Evolutionary conservation across 108 stramenopile species (phyloP).

Genomic region (Skeletonema costatum): DNA sequence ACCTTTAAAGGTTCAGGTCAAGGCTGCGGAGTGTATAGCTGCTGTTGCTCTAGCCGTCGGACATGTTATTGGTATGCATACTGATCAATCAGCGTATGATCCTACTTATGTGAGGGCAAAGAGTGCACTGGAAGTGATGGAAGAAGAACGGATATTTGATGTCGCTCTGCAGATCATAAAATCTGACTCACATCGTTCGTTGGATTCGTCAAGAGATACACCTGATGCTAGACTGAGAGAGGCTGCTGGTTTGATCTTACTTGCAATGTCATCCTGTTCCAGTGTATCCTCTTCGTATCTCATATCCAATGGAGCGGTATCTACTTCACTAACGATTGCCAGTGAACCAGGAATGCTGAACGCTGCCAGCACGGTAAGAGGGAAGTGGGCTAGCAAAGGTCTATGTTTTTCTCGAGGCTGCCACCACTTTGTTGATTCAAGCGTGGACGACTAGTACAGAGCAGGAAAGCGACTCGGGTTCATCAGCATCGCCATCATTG

Average conservation of each 20-base stretch:
- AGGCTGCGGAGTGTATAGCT: conserved; percentile 35
- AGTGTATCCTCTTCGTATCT: conserved; percentile 66
- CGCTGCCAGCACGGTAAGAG: conserved; percentile 60
- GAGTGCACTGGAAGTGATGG: conserved; percentile 34
- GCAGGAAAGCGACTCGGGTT: conserved; percentile 41
- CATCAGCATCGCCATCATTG: conserved; percentile 31
- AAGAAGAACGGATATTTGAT: conserved; percentile 33
- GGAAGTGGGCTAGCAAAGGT: conserved; percentile 71
- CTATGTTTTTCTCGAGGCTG: conserved; percentile 71
- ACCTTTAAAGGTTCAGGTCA: conserved; percentile 32
- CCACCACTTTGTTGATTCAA: conserved; percentile 60
- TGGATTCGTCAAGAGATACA: conserved; percentile 63
- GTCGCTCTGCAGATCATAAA: conserved; percentile 22
- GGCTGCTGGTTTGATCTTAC: conserved; percentile 65
- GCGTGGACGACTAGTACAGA: conserved; percentile 55
- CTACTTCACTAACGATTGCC: conserved; percentile 49
- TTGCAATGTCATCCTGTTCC: conserved; percentile 66
- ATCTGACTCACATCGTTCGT: conserved; percentile 56
- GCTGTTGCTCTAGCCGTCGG: conserved; percentile 33
- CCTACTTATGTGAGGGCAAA: conserved; percentile 8
- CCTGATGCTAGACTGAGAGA: conserved; percentile 68
- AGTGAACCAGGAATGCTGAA: conserved; percentile 54
- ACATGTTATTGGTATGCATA: conserved; percentile 4
- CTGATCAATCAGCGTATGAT: conserved; percentile 5
- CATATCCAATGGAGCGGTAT: conserved; percentile 59